phyloP scores from a whole-genome alignment of 73 alveolate species.

The Stentor roeselii region DNA sequence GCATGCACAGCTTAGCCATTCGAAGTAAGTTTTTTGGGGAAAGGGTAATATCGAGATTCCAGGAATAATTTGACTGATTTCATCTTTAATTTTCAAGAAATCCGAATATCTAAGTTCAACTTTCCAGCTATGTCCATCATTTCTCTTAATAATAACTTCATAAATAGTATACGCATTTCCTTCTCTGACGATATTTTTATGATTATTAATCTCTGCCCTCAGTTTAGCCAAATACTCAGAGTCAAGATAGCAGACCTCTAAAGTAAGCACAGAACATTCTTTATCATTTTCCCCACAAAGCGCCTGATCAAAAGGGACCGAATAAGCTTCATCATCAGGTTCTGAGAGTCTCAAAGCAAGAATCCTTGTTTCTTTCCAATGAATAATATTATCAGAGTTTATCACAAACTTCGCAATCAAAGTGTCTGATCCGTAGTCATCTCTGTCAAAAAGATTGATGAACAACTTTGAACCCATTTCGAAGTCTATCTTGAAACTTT shows the following conservation, averaged over 20 bases:
- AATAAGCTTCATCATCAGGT: neutral
- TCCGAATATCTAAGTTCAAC: slow-evolving; percentile 19
- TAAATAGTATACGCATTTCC: neutral
- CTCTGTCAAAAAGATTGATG: neutral
- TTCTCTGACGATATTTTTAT: neutral
- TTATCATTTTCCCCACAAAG: neutral
- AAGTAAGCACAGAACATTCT: neutral
- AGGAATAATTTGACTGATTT: neutral
- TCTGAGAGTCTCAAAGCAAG: neutral
- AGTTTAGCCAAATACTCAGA: neutral
- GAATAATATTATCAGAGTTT: neutral
- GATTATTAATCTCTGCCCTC: neutral
- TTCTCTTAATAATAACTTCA: neutral
- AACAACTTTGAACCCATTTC: neutral
- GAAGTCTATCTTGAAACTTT: neutral
- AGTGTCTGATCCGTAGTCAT: slow-evolving; percentile 1
- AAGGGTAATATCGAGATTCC: neutral
- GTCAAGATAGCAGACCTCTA: neutral
- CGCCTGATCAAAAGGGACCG: no score
- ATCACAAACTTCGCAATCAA: neutral
- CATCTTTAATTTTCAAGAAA: neutral
- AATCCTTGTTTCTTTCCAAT: neutral
- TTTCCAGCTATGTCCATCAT: slow-evolving; percentile 13
- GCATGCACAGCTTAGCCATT: neutral
- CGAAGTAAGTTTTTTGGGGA: neutral